A percentile compares a stretch with the other conserved stretches of the same genome.
Evolutionary conservation across 2,329 filamentous ascomycete species (phyloP).

Genomic region (Paramyrothecium roridum): DNA sequence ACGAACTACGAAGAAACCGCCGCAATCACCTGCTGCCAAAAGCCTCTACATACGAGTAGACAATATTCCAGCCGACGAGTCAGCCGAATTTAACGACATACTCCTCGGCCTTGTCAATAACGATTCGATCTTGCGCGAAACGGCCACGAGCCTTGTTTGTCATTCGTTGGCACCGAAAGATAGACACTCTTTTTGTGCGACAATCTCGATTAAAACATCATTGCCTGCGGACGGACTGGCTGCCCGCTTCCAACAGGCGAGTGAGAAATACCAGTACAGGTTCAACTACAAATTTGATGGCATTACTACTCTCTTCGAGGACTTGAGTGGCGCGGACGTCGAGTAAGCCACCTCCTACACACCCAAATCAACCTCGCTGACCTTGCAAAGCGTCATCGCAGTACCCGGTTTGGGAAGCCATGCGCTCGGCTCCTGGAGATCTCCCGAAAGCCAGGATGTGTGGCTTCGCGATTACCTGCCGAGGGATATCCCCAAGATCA

Average conservation of each 20-base stretch:
- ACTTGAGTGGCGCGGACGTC: conserved; percentile 4
- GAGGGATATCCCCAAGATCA: conserved; percentile 11
- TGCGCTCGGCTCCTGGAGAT: conserved; percentile 24
- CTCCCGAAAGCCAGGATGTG: conserved; percentile 14
- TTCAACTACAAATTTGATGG: conserved; percentile 13
- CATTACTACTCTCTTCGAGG: conserved; percentile 21
- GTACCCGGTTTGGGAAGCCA: conserved; percentile 24
- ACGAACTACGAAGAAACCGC: background rate
- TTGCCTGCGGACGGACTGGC: conserved; percentile 2
- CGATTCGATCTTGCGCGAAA: background rate
- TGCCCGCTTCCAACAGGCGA: background rate
- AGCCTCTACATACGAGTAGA: conserved; percentile 3
- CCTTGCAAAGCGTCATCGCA: conserved; percentile 18
- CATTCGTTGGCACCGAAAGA: background rate
- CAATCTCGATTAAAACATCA: conserved; percentile 3
- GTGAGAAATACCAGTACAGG: background rate
- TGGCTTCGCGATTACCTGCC: conserved; percentile 26
- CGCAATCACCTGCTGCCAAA: background rate
- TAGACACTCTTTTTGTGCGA: background rate
- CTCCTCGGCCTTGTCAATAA: background rate
- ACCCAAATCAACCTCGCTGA: background rate
- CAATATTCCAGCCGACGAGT: conserved; percentile 2
- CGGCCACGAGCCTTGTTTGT: background rate
- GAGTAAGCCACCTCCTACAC: conserved; percentile 12
- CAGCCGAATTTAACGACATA: background rate